Base-by-base conservation (phyloP, 768 basidiomycete species). In the Russula earlei region DNA sequence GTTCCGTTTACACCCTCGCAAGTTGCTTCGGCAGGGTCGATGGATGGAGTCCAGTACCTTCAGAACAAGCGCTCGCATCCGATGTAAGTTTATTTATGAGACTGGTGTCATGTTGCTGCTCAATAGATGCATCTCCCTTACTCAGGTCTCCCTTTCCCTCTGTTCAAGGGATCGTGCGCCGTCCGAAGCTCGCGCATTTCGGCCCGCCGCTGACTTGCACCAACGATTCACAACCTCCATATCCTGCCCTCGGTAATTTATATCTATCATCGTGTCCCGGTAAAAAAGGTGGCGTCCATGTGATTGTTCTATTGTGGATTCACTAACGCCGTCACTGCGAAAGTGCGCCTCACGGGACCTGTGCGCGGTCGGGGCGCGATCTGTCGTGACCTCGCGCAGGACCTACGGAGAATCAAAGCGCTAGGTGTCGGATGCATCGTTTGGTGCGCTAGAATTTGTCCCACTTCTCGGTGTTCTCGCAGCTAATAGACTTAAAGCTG, bases 231-330 rank as follows among this genome's bases (percentile, higher is more conserved):
- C 51, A 53, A 4, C 52, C 37, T 29, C 25, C 55, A 11, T 59
- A 50, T 34, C 62, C 57, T 48, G 46, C 48, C 12, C 70, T 95
- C 9, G 94, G 94, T n/a, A 97, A 98, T 68, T 71, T 98, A 20
- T 77, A 85, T 49, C 69, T 97, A 31, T 91, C 88, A 6, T 92
- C 89, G 6, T 97, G 95, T 72, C 94, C 94, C 2, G 94, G 94
- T 4, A 98, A 98, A 70, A 92, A 96, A 77, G 84, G 86, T 84
- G 29, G 10, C 47, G 37, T 29, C 11, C 8, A 31, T 48, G 42
- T 15, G 45, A 25, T n/a, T 24, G 5, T 41, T 38, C 38, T 11
- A 2, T 27, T 6, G 8, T 56, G 3, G n/a, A n/a, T 38, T 52
- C 34, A 20, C 51, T 57, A 17, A 57, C 45, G 33, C 19, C 25